Evolutionary conservation across 306 rosid species (phyloP).

Genomic region (Gynostemma pentaphyllum): DNA sequence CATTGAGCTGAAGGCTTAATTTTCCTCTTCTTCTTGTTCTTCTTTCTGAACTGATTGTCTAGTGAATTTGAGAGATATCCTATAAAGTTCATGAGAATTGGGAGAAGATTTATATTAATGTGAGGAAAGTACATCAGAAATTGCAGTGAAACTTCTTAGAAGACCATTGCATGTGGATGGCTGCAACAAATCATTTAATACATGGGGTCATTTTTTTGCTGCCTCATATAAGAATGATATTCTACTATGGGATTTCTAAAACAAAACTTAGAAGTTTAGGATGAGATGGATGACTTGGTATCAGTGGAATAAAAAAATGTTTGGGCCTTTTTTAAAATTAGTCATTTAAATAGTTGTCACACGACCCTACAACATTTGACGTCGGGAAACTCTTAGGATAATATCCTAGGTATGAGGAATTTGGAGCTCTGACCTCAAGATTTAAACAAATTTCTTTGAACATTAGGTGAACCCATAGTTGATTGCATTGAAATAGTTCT

Average conservation of each 20-base stretch:
- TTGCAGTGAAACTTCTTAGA: conserved; percentile 8
- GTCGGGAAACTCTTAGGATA: too few relatives aligned
- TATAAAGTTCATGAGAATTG: not conserved
- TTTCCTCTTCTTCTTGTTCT: conserved; percentile 3
- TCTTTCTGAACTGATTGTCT: not conserved
- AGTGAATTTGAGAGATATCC: not conserved
- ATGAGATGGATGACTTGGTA: not conserved
- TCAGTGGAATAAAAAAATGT: not conserved
- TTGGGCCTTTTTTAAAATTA: too few relatives aligned
- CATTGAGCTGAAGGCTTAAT: conserved; percentile 1
- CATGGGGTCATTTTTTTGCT: not conserved
- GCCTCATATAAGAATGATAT: not conserved
- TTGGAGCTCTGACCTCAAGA: too few relatives aligned
- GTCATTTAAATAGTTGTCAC: too few relatives aligned
- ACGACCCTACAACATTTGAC: too few relatives aligned
- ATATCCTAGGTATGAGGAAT: too few relatives aligned
- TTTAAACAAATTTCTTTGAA: too few relatives aligned
- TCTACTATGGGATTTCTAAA: not conserved
- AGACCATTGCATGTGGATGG: conserved; percentile 14
- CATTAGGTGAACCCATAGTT: too few relatives aligned
- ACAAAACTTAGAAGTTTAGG: not conserved
- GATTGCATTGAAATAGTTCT: too few relatives aligned
- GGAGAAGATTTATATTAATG: not conserved
- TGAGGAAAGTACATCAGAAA: not conserved
- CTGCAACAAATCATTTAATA: conserved; percentile 12